phyloP scores from a whole-genome alignment of 768 basidiomycete genomes.

The Boletus subparvulus region DNA sequence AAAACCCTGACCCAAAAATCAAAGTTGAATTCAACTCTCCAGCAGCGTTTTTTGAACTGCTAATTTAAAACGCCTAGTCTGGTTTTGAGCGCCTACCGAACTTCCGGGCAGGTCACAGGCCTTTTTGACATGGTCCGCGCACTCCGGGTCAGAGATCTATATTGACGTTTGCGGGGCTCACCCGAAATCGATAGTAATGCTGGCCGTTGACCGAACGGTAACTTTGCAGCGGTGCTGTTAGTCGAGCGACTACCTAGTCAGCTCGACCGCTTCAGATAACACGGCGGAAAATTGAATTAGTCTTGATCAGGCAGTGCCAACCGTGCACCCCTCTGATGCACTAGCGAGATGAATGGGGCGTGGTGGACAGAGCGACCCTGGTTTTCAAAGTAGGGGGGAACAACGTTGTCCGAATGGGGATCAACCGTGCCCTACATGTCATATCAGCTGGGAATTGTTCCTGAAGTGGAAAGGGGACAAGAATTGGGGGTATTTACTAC shows the following conservation, averaged over 20 bases:
- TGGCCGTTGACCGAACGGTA: neutral
- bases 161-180: neutral
- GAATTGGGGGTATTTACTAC: neutral
- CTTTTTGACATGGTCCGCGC: constrained; percentile 6
- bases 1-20: too few species aligned
- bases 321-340: neutral
- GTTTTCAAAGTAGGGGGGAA: constrained; percentile 3
- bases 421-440: neutral
- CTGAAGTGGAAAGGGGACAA: neutral
- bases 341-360: constrained; percentile 2
- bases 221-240: neutral
- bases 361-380: neutral
- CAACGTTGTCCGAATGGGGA: constrained; percentile 4
- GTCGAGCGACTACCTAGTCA: neutral
- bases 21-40: too few species aligned
- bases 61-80: neutral
- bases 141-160: constrained; percentile 4
- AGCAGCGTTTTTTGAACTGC: too few species aligned
- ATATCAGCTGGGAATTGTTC: neutral
- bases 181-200: neutral
- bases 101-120: neutral
- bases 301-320: neutral
- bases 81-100: neutral
- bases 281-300: neutral
- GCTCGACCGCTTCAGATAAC: neutral